Base-by-base conservation (phyloP, 768 basidiomycete species). In the Nidularia pulvinata region DNA sequence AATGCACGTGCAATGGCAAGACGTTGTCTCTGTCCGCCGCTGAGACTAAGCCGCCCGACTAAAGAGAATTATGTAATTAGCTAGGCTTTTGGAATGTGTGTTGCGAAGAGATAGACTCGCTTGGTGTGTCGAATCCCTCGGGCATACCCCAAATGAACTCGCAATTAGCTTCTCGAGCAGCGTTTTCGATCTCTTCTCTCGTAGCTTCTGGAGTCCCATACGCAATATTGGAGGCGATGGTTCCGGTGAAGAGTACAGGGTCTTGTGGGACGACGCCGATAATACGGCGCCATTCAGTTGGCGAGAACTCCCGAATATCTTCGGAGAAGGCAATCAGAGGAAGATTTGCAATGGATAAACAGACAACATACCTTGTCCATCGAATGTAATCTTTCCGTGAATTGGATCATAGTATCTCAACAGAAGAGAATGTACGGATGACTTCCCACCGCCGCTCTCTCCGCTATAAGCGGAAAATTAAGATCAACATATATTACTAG, bases 181-280 rank as follows among this genome's bases (percentile, higher is more conserved):
- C 95, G 30, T 85, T 74, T 67, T 97, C 93, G 19, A 98, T 91
- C 55, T 96, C 84, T 58, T 86, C 85, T 19, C 89, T 79, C 0
- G 92, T 91, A 0, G 85, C 91, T 16, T 80, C 71, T 7, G 82
- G 78, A 48, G 88, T 81, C 2, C 95, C 95, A 61, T 91, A 98
- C 0, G 94, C 88, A 57, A 96, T 98, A 62, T 98, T 98, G 1
- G 91, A 90, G 2, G 93, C 93, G 49, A 98, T 95, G 0, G 94
- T 96, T 2, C 94, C 93, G 2, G 89, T 88, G 69, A 97, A 97
- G 32, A 97, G 69, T 2, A 94, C 84, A 0, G 94, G 93, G 57
- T 96, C 94, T 74, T 98, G 95, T 10, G 95, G 95, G 1, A 98
- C 95, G n/a, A 98, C 85, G 0, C 94, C 93, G 45, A 98, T 93